Evolutionary conservation across 208 protist genomes (phyloP).

Genomic region (Crithidia bombi): DNA sequence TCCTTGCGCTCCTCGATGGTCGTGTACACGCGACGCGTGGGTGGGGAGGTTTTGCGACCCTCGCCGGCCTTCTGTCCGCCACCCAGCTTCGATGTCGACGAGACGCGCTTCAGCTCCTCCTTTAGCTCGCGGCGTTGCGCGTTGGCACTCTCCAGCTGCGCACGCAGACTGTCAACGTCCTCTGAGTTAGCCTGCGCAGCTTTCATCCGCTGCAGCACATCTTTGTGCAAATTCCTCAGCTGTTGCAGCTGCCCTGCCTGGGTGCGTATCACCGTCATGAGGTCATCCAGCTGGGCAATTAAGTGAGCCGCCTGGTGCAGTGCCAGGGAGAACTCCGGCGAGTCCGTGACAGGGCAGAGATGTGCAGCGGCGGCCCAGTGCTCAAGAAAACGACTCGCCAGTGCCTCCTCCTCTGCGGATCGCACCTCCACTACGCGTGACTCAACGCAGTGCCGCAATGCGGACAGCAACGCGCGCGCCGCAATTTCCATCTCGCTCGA

Average conservation of each 20-base stretch:
- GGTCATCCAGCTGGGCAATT: slow-evolving; percentile 49
- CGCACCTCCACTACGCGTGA: slow-evolving; percentile 44
- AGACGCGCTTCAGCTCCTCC: slow-evolving; percentile 21
- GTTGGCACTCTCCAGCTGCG: slow-evolving; percentile 24
- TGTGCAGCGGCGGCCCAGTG: slow-evolving; percentile 34
- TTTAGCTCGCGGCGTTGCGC: slow-evolving; percentile 32
- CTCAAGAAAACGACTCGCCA: slow-evolving; percentile 27
- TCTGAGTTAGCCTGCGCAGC: neutral
- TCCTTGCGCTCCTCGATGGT: slow-evolving; percentile 38
- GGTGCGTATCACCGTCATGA: slow-evolving; percentile 48
- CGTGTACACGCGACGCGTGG: slow-evolving; percentile 6
- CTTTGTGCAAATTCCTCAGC: slow-evolving; percentile 38
- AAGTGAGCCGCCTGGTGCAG: slow-evolving; percentile 55
- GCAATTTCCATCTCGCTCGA: slow-evolving; percentile 59
- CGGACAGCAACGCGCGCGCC: slow-evolving; percentile 48
- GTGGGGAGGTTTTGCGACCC: slow-evolving; percentile 3
- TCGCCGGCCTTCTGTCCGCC: neutral
- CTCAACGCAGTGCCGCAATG: slow-evolving; percentile 45
- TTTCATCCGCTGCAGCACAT: slow-evolving; percentile 29
- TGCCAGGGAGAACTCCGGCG: slow-evolving; percentile 33
- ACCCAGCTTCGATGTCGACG: neutral
- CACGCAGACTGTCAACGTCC: slow-evolving; percentile 7
- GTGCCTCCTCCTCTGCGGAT: slow-evolving; percentile 32
- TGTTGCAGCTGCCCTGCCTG: slow-evolving; percentile 52
- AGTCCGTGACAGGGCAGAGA: slow-evolving; percentile 61